phyloP scores from a whole-genome alignment of 192 early-diverging fungal species.

The Allomyces javanicus region DNA sequence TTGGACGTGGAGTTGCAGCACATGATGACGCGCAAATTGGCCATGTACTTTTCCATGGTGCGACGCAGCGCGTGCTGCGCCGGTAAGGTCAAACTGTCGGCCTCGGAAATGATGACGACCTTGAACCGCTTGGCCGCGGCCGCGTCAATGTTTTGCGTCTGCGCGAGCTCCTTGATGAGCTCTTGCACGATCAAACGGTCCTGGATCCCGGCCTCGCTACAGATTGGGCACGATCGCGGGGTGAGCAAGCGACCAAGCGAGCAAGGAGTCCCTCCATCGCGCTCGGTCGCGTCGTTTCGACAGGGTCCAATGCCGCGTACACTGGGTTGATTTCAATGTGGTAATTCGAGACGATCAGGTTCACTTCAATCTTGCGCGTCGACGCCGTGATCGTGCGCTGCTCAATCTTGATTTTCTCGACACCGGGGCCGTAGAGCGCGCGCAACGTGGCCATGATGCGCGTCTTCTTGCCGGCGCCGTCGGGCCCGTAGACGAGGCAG shows the following conservation, averaged over 20 bases:
- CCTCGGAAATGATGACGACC: conserved; percentile 87
- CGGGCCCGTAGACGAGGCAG: conserved; percentile 82
- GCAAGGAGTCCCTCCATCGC: no score
- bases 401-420: conserved; percentile 89
- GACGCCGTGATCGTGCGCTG: conserved; percentile 58
- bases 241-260: background rate
- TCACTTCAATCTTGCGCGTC: conserved; percentile 66
- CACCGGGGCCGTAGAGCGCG: conserved; percentile 75
- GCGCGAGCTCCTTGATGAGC: conserved; percentile 88
- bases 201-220: conserved; percentile 80
- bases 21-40: conserved; percentile 77
- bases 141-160: conserved; percentile 78
- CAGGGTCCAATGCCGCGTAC: conserved; percentile 13
- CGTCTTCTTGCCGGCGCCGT: conserved; percentile 93
- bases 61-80: conserved; percentile 88
- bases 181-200: conserved; percentile 88
- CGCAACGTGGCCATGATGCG: conserved; percentile 64
- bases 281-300: no score
- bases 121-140: conserved; percentile 70
- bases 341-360: conserved; percentile 77
- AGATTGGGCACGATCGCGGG: background rate
- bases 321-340: conserved; percentile 94
- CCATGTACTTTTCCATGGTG: conserved; percentile 99
- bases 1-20: conserved; percentile 75
- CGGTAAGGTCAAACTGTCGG: conserved; percentile 66